Evolutionary conservation across 2,329 filamentous ascomycete species (phyloP).

Genomic region (Fusarium odoratissimum): DNA sequence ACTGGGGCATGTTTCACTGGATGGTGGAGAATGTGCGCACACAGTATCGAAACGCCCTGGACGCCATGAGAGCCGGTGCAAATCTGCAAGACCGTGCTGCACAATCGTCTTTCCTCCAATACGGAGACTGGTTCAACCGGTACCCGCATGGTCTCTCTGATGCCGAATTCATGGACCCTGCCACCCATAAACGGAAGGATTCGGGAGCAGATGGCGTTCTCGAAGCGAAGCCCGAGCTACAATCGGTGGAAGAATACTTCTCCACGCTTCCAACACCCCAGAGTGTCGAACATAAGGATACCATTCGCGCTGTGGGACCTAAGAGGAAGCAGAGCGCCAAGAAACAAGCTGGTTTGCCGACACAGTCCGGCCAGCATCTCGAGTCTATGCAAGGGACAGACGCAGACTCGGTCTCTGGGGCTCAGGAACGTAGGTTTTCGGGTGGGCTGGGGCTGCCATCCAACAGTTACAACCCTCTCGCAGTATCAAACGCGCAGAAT

Average conservation of each 20-base stretch:
- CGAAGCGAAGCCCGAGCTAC: slow-evolving; percentile 88
- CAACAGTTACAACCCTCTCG: slow-evolving; percentile 58
- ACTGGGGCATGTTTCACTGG: slow-evolving; percentile 99
- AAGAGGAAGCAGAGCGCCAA: slow-evolving; percentile 56
- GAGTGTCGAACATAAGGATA: slow-evolving; percentile 55
- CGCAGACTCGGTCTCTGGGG: slow-evolving; percentile 20
- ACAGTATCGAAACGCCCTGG: slow-evolving; percentile 85
- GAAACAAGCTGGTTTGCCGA: slow-evolving; percentile 39
- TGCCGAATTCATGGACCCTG: slow-evolving; percentile 83
- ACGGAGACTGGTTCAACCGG: slow-evolving; percentile 96
- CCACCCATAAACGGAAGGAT: slow-evolving; percentile 74
- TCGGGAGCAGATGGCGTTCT: slow-evolving; percentile 88
- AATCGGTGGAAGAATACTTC: slow-evolving; percentile 95
- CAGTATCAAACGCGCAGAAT: slow-evolving; percentile 56
- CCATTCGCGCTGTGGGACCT: slow-evolving; percentile 30
- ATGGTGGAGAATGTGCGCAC: slow-evolving; percentile 94
- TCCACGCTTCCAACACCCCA: slow-evolving; percentile 76
- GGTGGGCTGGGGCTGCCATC: slow-evolving; percentile 55
- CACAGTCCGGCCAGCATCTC: slow-evolving; percentile 34
- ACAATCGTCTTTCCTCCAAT: slow-evolving; percentile 82
- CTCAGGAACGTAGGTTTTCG: slow-evolving; percentile 55
- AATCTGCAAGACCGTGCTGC: slow-evolving; percentile 59
- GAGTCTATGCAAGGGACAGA: slow-evolving; percentile 38
- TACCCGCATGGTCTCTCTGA: slow-evolving; percentile 93
- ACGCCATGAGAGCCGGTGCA: slow-evolving; percentile 79